Evolutionary conservation across 169 alveolate species (phyloP).

Genomic region (Nephromyces sp.): DNA sequence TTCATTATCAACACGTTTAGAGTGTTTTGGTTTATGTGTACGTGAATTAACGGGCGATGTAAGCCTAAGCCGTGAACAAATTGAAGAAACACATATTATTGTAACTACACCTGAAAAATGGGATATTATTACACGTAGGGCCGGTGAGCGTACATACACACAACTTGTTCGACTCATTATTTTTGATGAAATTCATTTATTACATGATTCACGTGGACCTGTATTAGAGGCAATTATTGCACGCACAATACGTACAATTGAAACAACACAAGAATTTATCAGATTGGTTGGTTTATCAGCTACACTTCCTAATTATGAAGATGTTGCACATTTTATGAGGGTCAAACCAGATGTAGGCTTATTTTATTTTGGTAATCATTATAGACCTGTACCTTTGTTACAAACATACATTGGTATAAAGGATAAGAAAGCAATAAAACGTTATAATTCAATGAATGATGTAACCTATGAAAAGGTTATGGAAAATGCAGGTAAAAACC

Average conservation of each 20-base stretch:
- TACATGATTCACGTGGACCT: conserved; percentile 98
- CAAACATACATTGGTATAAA: conserved; percentile 92
- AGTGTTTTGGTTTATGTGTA: conserved; percentile 30
- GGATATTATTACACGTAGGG: conserved; percentile 97
- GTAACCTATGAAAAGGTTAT: conserved; percentile 86
- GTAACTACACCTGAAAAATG: conserved; percentile 99
- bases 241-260: conserved; percentile 86
- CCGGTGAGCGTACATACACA: conserved; percentile 83
- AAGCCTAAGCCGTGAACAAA: conserved; percentile 75
- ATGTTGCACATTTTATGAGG: conserved; percentile 93
- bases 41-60: conserved; percentile 37
- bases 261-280: conserved; percentile 65
- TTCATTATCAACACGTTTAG: conserved; percentile 32
- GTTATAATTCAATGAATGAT: conserved; percentile 88
- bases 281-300: conserved; percentile 98
- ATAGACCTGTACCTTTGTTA: conserved; percentile 96
- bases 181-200: conserved; percentile 98
- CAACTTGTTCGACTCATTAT: conserved; percentile 90
- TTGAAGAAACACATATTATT: conserved; percentile 93
- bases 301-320: conserved; percentile 98
- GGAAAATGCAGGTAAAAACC: conserved; percentile 76
- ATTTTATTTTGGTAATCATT: conserved; percentile 88
- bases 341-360: conserved; percentile 83
- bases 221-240: conserved; percentile 98
- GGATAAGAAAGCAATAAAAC: conserved; percentile 91